Conservation (phyloP, 441 rosid genomes). For the Adansonia grandidieri region DNA sequence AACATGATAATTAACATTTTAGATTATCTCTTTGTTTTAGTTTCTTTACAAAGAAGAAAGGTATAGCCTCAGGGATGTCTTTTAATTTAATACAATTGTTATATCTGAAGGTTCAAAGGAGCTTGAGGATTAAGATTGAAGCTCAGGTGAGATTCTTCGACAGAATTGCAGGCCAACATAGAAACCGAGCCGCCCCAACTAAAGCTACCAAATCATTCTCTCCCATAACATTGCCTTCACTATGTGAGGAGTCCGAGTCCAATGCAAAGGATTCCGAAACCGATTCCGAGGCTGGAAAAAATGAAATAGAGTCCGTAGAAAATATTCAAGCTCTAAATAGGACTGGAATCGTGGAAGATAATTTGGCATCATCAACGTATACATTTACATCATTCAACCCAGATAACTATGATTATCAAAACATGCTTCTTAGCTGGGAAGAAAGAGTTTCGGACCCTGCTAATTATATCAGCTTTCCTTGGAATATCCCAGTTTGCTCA, state of each 20-base stretch:
- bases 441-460: slow-evolving; percentile 26
- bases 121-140: slow-evolving; percentile 55
- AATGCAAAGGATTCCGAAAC: slow-evolving; percentile 42
- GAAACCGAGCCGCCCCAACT: slow-evolving; percentile 22
- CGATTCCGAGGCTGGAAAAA: slow-evolving; percentile 41
- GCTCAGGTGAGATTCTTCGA: slow-evolving; percentile 57
- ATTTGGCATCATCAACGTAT: slow-evolving; percentile 23
- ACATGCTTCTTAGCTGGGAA: slow-evolving; percentile 22
- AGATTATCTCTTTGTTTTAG: neutral
- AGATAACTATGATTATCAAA: slow-evolving; percentile 19
- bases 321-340: slow-evolving; percentile 38
- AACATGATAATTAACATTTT: neutral
- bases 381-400: slow-evolving; percentile 22
- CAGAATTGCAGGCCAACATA: slow-evolving; percentile 41
- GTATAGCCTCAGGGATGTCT: neutral
- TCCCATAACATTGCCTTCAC: slow-evolving; percentile 50
- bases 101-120: slow-evolving; percentile 48
- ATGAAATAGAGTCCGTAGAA: slow-evolving; percentile 38
- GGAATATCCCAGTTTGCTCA: slow-evolving; percentile 44
- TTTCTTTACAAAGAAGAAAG: neutral
- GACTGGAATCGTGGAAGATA: slow-evolving; percentile 31
- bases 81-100: neutral
- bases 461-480: slow-evolving; percentile 36
- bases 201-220: slow-evolving; percentile 38
- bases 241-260: slow-evolving; percentile 61